Percentiles rank a stretch among this genome's conserved stretches.
These are phyloP conservation scores for Pouteria campechiana DNA, from an alignment of 179 eudicot species.

Conservation along the genomic window DNA sequence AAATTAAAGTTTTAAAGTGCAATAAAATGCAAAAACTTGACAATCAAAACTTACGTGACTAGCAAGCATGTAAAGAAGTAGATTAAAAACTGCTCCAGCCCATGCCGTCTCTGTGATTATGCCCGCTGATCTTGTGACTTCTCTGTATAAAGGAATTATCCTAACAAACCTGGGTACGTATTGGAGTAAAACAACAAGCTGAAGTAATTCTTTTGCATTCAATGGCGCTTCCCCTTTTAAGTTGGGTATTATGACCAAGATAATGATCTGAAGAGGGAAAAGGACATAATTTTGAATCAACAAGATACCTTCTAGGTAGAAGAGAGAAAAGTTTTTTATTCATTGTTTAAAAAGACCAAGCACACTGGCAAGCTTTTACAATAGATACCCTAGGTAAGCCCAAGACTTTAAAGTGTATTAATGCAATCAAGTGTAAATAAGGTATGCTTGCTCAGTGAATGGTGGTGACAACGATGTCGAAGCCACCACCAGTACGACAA, in stretches of 20 bases:
- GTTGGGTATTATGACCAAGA: slow-evolving; percentile 18
- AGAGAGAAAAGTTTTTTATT: background rate
- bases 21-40: no score
- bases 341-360: no score
- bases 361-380: no score
- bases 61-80: slow-evolving; percentile 53
- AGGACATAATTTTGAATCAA: background rate
- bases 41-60: slow-evolving; percentile 77
- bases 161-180: slow-evolving; percentile 47
- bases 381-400: no score
- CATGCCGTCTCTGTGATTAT: slow-evolving; percentile 43
- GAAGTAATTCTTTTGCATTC: slow-evolving; percentile 31
- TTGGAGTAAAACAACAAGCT: slow-evolving; percentile 30
- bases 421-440: no score
- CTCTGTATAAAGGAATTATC: slow-evolving; percentile 35
- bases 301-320: background rate
- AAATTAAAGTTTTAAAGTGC: no score
- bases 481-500: no score
- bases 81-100: slow-evolving; percentile 68
- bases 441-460: no score
- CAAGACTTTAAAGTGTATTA: no score
- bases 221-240: slow-evolving; percentile 8
- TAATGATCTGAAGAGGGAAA: slow-evolving; percentile 22
- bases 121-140: slow-evolving; percentile 49
- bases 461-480: no score